These are phyloP conservation scores for Lycium ferocissimum DNA, from an alignment of 257 asterid genomes.

Conservation along the genomic window DNA sequence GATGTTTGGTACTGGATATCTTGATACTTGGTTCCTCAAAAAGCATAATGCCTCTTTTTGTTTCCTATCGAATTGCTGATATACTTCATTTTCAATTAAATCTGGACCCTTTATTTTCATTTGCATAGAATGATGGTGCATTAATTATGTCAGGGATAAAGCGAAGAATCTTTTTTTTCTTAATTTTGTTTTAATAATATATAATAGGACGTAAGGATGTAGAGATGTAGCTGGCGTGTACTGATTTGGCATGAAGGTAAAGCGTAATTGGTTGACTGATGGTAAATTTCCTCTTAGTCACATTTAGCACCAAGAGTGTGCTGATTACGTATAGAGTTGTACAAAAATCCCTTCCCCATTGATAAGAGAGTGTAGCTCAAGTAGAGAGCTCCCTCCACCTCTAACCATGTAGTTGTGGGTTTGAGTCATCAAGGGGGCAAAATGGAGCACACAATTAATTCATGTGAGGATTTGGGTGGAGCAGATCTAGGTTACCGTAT, in stretches of 20 bases:
- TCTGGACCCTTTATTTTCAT: not conserved
- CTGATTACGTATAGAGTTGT: not conserved
- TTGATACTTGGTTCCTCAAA: not conserved
- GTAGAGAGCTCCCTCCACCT: not conserved
- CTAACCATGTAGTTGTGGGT: not conserved
- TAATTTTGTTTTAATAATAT: not conserved
- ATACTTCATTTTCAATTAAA: not conserved
- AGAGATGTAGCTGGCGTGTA: not conserved
- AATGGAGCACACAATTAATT: not conserved
- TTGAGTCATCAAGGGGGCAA: not conserved
- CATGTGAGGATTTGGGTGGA: not conserved
- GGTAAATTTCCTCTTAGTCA: not conserved
- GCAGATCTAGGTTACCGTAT: not conserved
- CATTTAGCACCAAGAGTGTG: not conserved
- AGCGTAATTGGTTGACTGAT: not conserved
- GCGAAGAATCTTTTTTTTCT: not conserved
- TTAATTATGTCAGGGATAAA: conserved; percentile 10
- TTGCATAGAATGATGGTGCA: not conserved
- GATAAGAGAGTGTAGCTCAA: not conserved
- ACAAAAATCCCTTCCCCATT: not conserved
- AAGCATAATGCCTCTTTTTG: not conserved
- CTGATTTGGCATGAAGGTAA: not conserved
- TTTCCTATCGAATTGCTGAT: not conserved
- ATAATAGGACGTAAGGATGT: not conserved
- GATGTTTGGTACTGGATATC: conserved; percentile 12